Evolutionary conservation across 306 rosid genomes (phyloP), one percentile per base, ranked within the genome.

Genomic region (Begonia masoniana): DNA sequence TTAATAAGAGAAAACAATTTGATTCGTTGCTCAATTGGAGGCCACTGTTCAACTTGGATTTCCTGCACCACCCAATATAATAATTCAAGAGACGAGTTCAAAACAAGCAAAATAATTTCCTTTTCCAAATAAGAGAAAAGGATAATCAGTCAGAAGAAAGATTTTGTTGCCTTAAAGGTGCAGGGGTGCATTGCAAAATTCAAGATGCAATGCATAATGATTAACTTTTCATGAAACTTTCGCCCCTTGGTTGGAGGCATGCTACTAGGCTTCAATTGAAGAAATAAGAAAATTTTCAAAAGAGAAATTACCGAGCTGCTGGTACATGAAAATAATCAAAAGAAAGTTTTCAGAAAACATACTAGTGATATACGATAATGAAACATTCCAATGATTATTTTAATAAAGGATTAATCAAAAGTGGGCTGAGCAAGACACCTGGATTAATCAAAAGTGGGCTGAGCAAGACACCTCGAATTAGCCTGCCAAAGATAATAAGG

Each of bases 401-500:
- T 62, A 41, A 64, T 24, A 69, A 78, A 73, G n/a, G n/a, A n/a
- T n/a, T n/a, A n/a, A n/a, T n/a, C n/a, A n/a, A n/a, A n/a, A n/a
- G n/a, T n/a, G n/a, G n/a, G n/a, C n/a, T n/a, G n/a, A n/a, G n/a
- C n/a, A n/a, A n/a, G n/a, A n/a, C n/a, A n/a, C n/a, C n/a, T n/a
- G 59, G 41, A 42, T 66, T 81, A 76, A 59, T 81, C 76, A 47
- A 74, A 71, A 67, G 65, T 64, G 62, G 72, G 60, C 51, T 36
- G 71, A 60, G 63, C 61, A 13, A 19, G 73, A 68, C 49, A 24
- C 58, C 71, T 70, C 54, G 78, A 69, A 66, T 69, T 83, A 39
- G 75, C 84, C 97, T 91, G 94, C 75, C 13, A 56, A 5, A 72
- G 54, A 63, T 24, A 59, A 50, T 17, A 12, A 16, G 41, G 50